phyloP scores from a whole-genome alignment of 202 grass and related monocot species.

The Carex sylvatica region DNA sequence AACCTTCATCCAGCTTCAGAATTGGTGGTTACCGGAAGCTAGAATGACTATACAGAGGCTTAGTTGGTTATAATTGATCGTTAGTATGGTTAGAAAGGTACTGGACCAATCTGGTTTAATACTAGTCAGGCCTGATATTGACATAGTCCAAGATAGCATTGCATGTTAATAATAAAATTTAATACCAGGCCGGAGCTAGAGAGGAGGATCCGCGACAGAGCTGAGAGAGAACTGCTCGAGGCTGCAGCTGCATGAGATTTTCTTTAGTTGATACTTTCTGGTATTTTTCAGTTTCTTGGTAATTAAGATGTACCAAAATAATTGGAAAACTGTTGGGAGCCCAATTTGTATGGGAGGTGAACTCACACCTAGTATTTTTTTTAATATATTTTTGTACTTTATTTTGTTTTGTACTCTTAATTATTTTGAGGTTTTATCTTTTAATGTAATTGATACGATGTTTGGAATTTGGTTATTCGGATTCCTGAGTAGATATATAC shows the following conservation, averaged over 20 bases:
- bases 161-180: slow-evolving; percentile 11
- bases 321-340: slow-evolving; percentile 54
- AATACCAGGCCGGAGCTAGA: slow-evolving; percentile 74
- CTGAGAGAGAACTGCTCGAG: slow-evolving; percentile 65
- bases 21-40: not conserved
- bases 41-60: not conserved
- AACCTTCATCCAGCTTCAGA: not conserved
- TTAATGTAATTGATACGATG: slow-evolving; percentile 14
- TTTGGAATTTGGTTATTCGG: not conserved
- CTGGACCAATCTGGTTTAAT: not conserved
- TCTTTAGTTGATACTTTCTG: not conserved
- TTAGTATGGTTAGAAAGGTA: not conserved
- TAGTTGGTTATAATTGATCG: not conserved
- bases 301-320: slow-evolving; percentile 47
- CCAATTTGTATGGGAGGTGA: slow-evolving; percentile 49
- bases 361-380: not conserved
- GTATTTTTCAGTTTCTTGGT: slow-evolving; percentile 39
- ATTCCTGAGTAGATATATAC: slow-evolving; percentile 6
- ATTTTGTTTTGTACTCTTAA: slow-evolving; percentile 17
- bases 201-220: slow-evolving; percentile 79
- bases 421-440: not conserved
- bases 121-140: not conserved
- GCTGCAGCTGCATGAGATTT: slow-evolving; percentile 61
- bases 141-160: not conserved
- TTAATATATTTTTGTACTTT: slow-evolving; percentile 3